A percentile compares a stretch with the other conserved stretches of the same genome.
These are phyloP conservation scores for Venturia pyrina DNA, from an alignment of 2,329 filamentous ascomycete genomes.

Conservation along the genomic window DNA sequence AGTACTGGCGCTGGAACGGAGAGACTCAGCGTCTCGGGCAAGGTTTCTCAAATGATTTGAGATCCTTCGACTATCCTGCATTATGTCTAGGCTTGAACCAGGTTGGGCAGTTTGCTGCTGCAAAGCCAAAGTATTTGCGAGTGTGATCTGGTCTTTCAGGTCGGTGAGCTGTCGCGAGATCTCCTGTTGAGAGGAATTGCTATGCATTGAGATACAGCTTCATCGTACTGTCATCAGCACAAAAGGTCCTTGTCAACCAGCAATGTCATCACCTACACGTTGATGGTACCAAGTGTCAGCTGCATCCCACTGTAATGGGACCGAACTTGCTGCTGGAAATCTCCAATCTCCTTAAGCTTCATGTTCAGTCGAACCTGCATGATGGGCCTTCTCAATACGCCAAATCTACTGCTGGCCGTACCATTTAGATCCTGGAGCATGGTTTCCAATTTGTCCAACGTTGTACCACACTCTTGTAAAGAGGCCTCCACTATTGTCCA, in stretches of 20 bases:
- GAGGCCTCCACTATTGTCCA: constrained; percentile 1
- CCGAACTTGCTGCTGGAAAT: constrained; percentile 1
- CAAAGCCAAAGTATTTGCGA: neutral
- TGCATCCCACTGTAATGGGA: constrained; percentile 1
- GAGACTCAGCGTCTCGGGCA: neutral
- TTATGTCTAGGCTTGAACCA: neutral
- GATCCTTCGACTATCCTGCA: neutral
- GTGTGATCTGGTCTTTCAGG: neutral
- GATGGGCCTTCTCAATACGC: neutral
- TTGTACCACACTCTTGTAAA: constrained; percentile 1
- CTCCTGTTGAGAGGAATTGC: neutral
- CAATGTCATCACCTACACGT: neutral
- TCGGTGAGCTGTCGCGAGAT: neutral
- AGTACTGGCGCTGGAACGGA: neutral
- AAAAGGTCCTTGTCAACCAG: neutral
- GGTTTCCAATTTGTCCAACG: neutral
- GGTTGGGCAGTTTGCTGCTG: neutral
- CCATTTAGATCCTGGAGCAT: neutral
- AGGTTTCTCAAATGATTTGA: neutral
- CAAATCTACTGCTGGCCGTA: neutral
- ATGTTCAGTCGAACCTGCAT: neutral
- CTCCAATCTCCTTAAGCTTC: constrained; percentile 1
- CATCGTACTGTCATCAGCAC: neutral
- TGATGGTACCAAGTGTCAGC: neutral
- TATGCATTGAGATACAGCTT: neutral